Base-by-base conservation (phyloP, 495 filamentous ascomycete genomes). In the Annulohypoxylon bovei region DNA sequence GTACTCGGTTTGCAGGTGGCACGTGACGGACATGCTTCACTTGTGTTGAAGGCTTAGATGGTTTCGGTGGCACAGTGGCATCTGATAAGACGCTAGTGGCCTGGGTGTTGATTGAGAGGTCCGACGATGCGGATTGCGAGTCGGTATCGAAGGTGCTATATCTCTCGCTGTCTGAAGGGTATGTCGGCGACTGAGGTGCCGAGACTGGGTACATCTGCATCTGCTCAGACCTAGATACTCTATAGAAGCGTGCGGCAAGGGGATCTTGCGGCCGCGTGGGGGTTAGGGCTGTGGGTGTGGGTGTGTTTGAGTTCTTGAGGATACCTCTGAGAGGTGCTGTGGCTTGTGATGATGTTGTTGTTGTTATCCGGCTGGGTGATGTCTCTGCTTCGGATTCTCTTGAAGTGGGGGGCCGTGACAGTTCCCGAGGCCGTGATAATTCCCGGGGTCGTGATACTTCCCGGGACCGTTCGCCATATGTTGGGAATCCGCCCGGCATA, bases 41-140 rank as follows among this genome's bases (percentile, higher is more conserved):
- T 47, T 76, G 76, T 40, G 65, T 68, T 2, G 70, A 73, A 23
- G 57, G 74, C 44, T 70, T 74, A 7, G 66, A 62, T 52, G 54
- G 72, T 62, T 73, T 79, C 65, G 67, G 78, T 72, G 39, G 77
- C 47, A 44, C 35, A 47, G 20, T 78, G 55, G 64, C 67, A 50
- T 78, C 76, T 2, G 79, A 82, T 35, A 71, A 49, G 22, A 77
- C 77, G 12, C 76, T 78, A 1, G 82, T 84, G 37, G 81, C 81
- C 55, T 82, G 74, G 6, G 82, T 84, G 65, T 77, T 84, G 50
- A 79, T 66, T 14, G 82, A 84, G 27, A 83, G 74, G 28, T 82
- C 78, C 0, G 82, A 84, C 0, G 77, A 77, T 14, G 78, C 78
- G 1, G 82, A 83, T 44, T 81, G 75, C 20, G 81, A 81, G 64